Conservation (phyloP, 2,329 filamentous ascomycete species). For the Fusarium oxysporum region DNA sequence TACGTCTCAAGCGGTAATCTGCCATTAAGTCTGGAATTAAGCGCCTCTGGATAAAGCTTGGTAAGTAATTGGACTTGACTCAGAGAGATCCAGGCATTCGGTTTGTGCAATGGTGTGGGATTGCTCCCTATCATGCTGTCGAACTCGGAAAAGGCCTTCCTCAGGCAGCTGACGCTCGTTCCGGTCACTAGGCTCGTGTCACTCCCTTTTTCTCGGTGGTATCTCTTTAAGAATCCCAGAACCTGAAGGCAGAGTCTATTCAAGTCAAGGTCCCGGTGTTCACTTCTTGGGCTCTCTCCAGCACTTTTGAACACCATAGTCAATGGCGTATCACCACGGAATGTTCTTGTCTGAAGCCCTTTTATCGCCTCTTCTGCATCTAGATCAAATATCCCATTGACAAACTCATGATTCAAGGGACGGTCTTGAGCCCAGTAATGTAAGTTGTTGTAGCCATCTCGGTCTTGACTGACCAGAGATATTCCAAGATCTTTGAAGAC, state of each 20-base stretch:
- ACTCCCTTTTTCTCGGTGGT: no score
- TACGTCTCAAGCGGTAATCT: not conserved
- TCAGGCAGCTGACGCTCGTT: rapidly evolving
- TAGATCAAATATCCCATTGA: rapidly evolving
- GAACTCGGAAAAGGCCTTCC: rapidly evolving
- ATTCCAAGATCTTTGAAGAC: not conserved
- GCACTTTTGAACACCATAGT: not conserved
- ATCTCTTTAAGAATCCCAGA: not conserved
- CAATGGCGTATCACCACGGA: not conserved
- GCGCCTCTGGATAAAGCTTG: not conserved
- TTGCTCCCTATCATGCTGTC: not conserved
- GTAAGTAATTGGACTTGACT: not conserved
- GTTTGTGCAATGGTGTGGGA: not conserved
- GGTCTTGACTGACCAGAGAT: not conserved
- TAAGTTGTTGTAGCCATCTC: not conserved
- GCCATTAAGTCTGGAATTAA: not conserved
- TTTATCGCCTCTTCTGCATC: not conserved
- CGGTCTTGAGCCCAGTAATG: not conserved
- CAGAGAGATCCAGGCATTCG: not conserved
- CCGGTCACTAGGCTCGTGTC: rapidly evolving
- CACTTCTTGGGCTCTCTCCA: not conserved
- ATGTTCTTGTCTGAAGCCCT: not conserved
- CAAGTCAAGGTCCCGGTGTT: not conserved
- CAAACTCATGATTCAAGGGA: not conserved
- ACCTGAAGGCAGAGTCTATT: not conserved